Evolutionary conservation across 129 eudicot species (phyloP), one percentile per base, ranked within the genome.

Genomic region (Tagetes erecta): DNA sequence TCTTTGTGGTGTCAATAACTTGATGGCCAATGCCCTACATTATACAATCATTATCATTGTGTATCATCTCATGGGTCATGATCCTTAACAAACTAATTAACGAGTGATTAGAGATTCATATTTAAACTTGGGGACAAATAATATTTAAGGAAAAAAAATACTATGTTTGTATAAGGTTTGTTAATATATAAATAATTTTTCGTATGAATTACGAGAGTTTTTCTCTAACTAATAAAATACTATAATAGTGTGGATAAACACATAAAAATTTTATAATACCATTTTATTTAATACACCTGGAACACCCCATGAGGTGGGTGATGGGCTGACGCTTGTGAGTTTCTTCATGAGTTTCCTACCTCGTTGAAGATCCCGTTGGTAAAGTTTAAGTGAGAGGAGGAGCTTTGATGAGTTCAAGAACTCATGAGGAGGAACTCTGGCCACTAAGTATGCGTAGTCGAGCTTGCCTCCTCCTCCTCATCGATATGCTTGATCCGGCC

Each of bases 1-100:
- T 74, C 35, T 74, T 45, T 73, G 58, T 46, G 78, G 47, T 73
- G 62, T 74, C 62, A 46, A 53, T 27, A 46, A 36, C 38, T 60
- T 46, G 78, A 45, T 45, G 78, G 78, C 62, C 70, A 62, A 73
- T 74, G 35, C 62, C 62, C 62, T 74, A 60, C 49, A 74, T 20
- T 20, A 20, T 46, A 36, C 78, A 62, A 62, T 74, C 78, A 10
- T 46, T 60, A 49, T 63, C 49, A 12, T 7, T 60, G 37, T 44
- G n/a, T 38, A 6, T 45, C 27, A 59, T 64, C 12, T 62, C 30
- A 45, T 34, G 77, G 58, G 13, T 41, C 59, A 3, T 58, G 27
- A 20, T 20, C 27, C 27, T 20, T 20, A 20, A 20, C 27, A 20
- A 60, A 60, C 46, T 40, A 62, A 59, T 8, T 59, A 33, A 35